Evolutionary conservation across 768 basidiomycete genomes (phyloP).

Genomic region (Tylopilus rubrobrunneus): DNA sequence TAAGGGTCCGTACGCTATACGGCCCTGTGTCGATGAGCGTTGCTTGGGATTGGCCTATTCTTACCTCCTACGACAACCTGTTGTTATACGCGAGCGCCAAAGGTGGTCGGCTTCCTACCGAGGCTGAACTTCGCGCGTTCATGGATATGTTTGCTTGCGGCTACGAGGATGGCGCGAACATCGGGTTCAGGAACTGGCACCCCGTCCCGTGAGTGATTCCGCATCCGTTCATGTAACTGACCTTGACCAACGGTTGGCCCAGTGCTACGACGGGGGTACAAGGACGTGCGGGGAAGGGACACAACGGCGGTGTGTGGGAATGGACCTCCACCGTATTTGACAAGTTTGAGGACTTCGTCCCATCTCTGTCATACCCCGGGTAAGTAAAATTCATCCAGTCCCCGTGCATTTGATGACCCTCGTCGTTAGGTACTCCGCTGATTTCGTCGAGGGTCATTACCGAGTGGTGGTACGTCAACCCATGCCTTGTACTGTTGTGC

Average conservation of each 20-base stretch:
- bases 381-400: conserved; percentile 29
- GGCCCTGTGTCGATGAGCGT: conserved; percentile 76
- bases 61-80: conserved; percentile 74
- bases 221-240: background rate
- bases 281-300: conserved; percentile 51
- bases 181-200: conserved; percentile 93
- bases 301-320: conserved; percentile 98
- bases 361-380: conserved; percentile 84
- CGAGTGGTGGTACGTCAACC: conserved; percentile 71
- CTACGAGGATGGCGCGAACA: conserved; percentile 76
- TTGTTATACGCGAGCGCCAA: conserved; percentile 78
- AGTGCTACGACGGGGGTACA: conserved; percentile 68
- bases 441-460: conserved; percentile 90
- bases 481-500: background rate
- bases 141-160: conserved; percentile 69
- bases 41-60: conserved; percentile 82
- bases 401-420: background rate
- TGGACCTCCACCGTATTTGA: conserved; percentile 90
- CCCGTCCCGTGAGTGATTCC: conserved; percentile 69
- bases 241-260: background rate
- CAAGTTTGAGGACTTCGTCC: conserved; percentile 66
- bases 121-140: conserved; percentile 81
- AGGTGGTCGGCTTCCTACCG: conserved; percentile 94
- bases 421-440: conserved; percentile 60
- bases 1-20: conserved; percentile 78